Base-by-base conservation (phyloP, 176 grass and related monocot genomes). In the Cenchrus fungigraminus region DNA sequence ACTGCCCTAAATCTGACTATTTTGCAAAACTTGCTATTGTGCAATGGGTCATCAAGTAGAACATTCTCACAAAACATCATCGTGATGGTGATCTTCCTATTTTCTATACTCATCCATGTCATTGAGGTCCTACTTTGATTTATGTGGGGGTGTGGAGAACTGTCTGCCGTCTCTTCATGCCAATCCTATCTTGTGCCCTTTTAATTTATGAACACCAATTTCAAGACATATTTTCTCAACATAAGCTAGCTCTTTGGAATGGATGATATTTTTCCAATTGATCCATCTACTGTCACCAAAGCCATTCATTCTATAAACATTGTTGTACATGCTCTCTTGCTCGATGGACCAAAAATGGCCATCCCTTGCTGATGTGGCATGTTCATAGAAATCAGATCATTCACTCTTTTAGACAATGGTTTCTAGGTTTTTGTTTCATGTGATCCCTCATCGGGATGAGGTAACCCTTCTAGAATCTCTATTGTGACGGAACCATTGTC, bases 271-370 rank as follows among this genome's bases (percentile, higher is more conserved):
- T 3, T 54, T 15, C 62, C 28, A 80, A 67, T 54, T 2, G 5
- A 80, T 80, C 78, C 78, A 80, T 68, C 0, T n/a, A 6, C 17
- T 67, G 3, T 37, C 29, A 54, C 47, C 25, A 80, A 12, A 80
- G 1, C 6, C 0, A 7, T 32, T 80, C 46, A 0, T 52, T 0
- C 0, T 20, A 80, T n/a, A 80, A 53, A 49, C 0, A 80, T 5
- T n/a, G 29, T 9, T 54, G 78, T 80, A 80, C 15, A 80, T 0
- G 5, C 14, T 10, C 47, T 13, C 0, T 37, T 80, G 78, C 46
- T 68, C 47, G 9, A 0, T 68, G 29, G 61, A 67, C 77, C 77
- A 79, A 79, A 79, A 79, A 12, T 40, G 46, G 0, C 1, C 77
- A 79, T 79, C 77, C 6, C 0, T 79, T 67, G 62, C 6, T 52